These are phyloP conservation scores for Daldinia caldariorum DNA, from an alignment of 495 filamentous ascomycete species.

Conservation along the genomic window DNA sequence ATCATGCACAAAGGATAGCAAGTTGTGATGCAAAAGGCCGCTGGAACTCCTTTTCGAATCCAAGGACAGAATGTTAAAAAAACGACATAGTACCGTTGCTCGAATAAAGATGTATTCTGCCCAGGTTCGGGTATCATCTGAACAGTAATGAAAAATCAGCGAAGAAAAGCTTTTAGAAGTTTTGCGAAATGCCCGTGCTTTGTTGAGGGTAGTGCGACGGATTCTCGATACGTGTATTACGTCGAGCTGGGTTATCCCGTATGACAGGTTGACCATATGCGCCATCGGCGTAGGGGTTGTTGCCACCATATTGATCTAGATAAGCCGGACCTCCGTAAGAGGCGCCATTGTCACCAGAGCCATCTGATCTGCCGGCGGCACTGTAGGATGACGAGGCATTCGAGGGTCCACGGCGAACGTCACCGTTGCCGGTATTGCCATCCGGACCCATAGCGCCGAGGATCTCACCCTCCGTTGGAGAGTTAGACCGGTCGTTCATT, in stretches of 20 bases:
- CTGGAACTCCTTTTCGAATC: constrained; percentile 36
- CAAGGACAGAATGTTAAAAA: constrained; percentile 22
- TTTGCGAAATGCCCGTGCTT: constrained; percentile 97
- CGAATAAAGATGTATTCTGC: constrained; percentile 22
- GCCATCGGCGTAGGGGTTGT: constrained; percentile 57
- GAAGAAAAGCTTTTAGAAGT: constrained; percentile 70
- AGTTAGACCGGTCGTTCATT: constrained; percentile 65
- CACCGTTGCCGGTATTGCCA: constrained; percentile 63
- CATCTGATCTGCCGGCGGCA: constrained; percentile 80
- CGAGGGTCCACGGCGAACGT: constrained; percentile 88
- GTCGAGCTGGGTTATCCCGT: constrained; percentile 87
- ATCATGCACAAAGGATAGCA: constrained; percentile 42
- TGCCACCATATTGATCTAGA: constrained; percentile 64
- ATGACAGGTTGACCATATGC: constrained; percentile 75
- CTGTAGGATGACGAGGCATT: constrained; percentile 98
- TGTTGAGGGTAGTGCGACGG: constrained; percentile 86
- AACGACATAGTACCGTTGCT: constrained; percentile 31
- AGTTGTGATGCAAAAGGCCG: constrained; percentile 34
- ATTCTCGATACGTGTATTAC: constrained; percentile 94
- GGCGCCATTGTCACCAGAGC: constrained; percentile 74
- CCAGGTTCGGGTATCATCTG: constrained; percentile 44
- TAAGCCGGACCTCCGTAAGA: constrained; percentile 60
- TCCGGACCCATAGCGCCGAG: constrained; percentile 76
- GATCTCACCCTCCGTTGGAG: constrained; percentile 74
- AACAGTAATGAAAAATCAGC: constrained; percentile 27